Conservation (phyloP, 352 stramenopile genomes). For the Pythium chondricola region DNA sequence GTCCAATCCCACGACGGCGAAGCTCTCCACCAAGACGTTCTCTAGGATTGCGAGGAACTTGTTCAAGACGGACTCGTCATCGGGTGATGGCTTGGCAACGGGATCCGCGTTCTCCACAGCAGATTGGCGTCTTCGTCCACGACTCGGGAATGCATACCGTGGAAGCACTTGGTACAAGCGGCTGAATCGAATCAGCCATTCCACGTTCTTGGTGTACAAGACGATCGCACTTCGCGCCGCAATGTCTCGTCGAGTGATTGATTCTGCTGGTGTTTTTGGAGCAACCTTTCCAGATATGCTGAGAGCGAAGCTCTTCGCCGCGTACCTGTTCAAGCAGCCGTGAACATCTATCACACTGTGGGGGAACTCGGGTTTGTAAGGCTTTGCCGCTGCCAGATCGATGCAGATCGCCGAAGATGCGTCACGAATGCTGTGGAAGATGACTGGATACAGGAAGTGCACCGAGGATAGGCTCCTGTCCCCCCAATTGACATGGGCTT, state of each 20-base stretch:
- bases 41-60: conserved; percentile 29
- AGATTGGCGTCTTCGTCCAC: conserved; percentile 4
- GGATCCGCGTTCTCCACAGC: too few relatives aligned
- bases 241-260: conserved; percentile 44
- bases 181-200: conserved; percentile 64
- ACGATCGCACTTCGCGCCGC: conserved; percentile 50
- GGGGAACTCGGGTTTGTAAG: too few relatives aligned
- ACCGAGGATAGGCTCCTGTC: conserved; percentile 17
- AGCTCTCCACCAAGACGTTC: conserved; percentile 42
- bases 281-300: conserved; percentile 40
- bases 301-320: conserved; percentile 30
- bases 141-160: conserved; percentile 21
- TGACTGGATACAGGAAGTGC: conserved; percentile 49
- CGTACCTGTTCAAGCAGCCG: conserved; percentile 17
- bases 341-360: background rate
- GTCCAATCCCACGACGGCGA: conserved; percentile 60
- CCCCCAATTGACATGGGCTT: conserved; percentile 43
- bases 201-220: conserved; percentile 68
- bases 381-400: too few relatives aligned
- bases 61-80: background rate
- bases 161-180: conserved; percentile 37
- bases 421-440: conserved; percentile 16
- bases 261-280: conserved; percentile 11
- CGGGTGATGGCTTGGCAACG: too few relatives aligned
- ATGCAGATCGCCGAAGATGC: conserved; percentile 3